Conservation (phyloP, 2,329 filamentous ascomycete species). For the Phoma sp. region DNA sequence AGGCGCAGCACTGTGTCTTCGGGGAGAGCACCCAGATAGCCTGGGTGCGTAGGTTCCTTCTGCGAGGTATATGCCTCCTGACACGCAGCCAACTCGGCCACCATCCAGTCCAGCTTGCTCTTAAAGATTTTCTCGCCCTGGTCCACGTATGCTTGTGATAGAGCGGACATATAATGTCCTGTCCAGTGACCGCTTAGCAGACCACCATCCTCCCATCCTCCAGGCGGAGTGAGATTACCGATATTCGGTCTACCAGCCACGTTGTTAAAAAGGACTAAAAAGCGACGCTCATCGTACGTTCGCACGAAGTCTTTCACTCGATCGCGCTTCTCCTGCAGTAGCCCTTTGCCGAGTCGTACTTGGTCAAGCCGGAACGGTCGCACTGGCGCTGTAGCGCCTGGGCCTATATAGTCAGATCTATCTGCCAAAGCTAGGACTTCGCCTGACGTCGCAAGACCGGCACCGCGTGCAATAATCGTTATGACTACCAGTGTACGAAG, state of each 20-base stretch:
- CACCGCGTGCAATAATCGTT: neutral
- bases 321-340: conserved; percentile 5
- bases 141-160: conserved; percentile 6
- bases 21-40: conserved; percentile 6
- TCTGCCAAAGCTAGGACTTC: neutral
- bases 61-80: conserved; percentile 1
- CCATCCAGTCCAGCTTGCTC: conserved; percentile 7
- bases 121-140: conserved; percentile 3
- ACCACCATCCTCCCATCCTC: conserved; percentile 5
- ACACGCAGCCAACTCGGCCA: conserved; percentile 4
- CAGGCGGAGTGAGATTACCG: neutral
- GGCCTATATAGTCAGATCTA: neutral
- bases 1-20: conserved; percentile 7
- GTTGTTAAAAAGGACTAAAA: conserved; percentile 3
- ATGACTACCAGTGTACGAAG: neutral
- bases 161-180: conserved; percentile 5
- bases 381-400: conserved; percentile 3
- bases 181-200: conserved; percentile 9
- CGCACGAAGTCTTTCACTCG: neutral
- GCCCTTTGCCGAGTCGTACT: conserved; percentile 1
- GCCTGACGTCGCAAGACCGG: neutral
- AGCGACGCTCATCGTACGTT: conserved; percentile 6
- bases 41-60: neutral
- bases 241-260: conserved; percentile 2
- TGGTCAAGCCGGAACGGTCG: conserved; percentile 8